Conservation (phyloP, 164 flowering plant species). For the Aristolochia contorta region DNA sequence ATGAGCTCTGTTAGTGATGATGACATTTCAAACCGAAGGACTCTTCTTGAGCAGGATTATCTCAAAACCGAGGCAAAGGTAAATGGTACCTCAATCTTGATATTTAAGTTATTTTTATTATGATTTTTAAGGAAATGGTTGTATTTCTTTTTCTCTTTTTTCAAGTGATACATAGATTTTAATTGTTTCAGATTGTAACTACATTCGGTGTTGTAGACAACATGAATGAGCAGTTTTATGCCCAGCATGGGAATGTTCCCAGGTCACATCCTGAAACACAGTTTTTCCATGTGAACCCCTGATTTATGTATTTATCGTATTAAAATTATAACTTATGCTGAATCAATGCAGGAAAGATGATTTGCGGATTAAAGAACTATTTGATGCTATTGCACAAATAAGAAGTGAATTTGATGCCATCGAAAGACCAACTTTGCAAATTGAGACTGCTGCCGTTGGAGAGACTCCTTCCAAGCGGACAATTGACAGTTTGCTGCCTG, state of each 20-base stretch:
- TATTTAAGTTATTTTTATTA: too few species aligned
- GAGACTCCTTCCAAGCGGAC: slow-evolving; percentile 15
- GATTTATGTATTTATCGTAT: background rate
- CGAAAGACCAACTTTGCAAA: slow-evolving; percentile 66
- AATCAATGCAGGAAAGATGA: slow-evolving; percentile 64
- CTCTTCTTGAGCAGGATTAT: slow-evolving; percentile 76
- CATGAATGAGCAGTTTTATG: slow-evolving; percentile 80
- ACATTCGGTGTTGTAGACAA: slow-evolving; percentile 90
- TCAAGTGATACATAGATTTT: background rate
- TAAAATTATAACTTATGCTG: background rate
- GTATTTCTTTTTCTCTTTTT: background rate
- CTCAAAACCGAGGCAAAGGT: slow-evolving; percentile 77
- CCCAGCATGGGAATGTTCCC: slow-evolving; percentile 38
- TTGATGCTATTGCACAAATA: slow-evolving; percentile 61
- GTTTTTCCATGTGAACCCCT: background rate
- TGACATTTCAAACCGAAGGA: slow-evolving; percentile 50
- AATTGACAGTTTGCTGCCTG: slow-evolving; percentile 1
- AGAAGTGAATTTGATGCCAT: slow-evolving; percentile 66
- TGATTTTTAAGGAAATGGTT: background rate
- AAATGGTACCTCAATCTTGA: background rate
- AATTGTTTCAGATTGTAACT: slow-evolving; percentile 57
- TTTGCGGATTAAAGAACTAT: slow-evolving; percentile 45
- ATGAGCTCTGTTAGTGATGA: slow-evolving; percentile 19
- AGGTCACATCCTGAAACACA: slow-evolving; percentile 28
- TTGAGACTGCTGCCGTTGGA: slow-evolving; percentile 45